Evolutionary conservation across 495 filamentous ascomycete species (phyloP).

Genomic region (Melanomma pulvis-pyrius): DNA sequence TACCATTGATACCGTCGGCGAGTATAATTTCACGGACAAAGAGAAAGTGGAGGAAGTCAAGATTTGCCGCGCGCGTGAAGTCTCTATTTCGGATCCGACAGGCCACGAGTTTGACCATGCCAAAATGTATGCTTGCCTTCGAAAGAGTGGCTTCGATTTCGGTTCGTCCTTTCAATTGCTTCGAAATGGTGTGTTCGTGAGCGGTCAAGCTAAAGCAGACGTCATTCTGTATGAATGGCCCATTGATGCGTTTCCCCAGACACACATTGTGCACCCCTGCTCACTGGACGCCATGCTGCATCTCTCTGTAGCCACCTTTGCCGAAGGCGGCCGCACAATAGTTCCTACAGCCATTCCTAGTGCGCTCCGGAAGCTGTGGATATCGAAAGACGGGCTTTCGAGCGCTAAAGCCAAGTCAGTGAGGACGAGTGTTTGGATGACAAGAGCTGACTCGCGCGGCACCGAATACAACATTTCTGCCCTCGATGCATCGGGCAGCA

Average conservation of each 20-base stretch:
- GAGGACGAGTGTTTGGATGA: background rate
- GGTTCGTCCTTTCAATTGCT: conserved; percentile 16
- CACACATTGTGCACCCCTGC: conserved; percentile 14
- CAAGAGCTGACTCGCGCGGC: background rate
- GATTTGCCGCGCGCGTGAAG: background rate
- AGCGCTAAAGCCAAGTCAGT: background rate
- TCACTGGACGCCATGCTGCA: conserved; percentile 18
- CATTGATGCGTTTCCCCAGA: background rate
- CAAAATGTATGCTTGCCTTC: background rate
- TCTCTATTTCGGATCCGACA: background rate
- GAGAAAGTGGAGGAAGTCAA: background rate
- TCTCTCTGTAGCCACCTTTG: background rate
- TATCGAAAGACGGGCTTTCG: conserved; percentile 10
- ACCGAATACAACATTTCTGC: background rate
- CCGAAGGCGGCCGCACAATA: background rate
- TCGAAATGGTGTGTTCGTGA: background rate
- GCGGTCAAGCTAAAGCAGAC: background rate
- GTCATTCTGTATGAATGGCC: conserved; percentile 10
- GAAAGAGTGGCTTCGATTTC: conserved; percentile 6
- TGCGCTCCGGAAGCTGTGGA: conserved; percentile 1
- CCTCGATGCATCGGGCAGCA: background rate
- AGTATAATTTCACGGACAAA: background rate
- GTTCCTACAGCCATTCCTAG: conserved; percentile 12
- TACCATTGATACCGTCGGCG: background rate
- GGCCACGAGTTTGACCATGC: background rate